Evolutionary conservation across 352 stramenopile species (phyloP).

Genomic region (Phytophthora pseudosyringae): DNA sequence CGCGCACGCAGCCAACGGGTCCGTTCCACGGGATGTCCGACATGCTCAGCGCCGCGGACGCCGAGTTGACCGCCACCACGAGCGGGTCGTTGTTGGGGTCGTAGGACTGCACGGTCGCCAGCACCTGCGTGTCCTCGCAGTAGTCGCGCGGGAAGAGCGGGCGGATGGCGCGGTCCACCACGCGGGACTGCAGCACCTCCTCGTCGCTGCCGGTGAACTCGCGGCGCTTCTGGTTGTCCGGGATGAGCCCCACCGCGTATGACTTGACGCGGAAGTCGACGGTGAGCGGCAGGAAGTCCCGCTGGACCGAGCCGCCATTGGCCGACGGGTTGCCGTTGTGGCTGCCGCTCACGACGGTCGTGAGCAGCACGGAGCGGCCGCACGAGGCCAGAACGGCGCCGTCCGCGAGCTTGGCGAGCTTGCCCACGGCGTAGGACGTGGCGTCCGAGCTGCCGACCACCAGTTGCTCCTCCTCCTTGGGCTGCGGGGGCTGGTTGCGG

Average conservation of each 20-base stretch:
- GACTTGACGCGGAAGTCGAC: constrained; percentile 95
- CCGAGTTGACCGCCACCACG: constrained; percentile 90
- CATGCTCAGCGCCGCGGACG: constrained; percentile 84
- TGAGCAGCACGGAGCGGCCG: constrained; percentile 88
- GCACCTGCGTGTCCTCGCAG: constrained; percentile 96
- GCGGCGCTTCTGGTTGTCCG: constrained; percentile 82
- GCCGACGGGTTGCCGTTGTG: constrained; percentile 44
- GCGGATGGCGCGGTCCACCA: constrained; percentile 96
- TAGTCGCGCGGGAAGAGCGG: constrained; percentile 95
- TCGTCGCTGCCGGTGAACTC: constrained; percentile 93
- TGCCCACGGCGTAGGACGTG: constrained; percentile 70
- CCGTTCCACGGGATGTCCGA: constrained; percentile 92
- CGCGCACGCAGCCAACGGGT: constrained; percentile 89
- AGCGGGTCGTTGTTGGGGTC: constrained; percentile 87
- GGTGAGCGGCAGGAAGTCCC: constrained; percentile 91
- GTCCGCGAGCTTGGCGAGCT: constrained; percentile 87
- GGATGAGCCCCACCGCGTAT: constrained; percentile 88
- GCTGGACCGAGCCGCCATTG: constrained; percentile 14
- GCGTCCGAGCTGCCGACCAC: constrained; percentile 59
- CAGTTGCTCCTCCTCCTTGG: constrained; percentile 31
- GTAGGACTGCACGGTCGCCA: constrained; percentile 89
- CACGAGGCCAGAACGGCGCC: constrained; percentile 84
- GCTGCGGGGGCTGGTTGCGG: constrained; percentile 8
- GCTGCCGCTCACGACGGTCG: constrained; percentile 76
- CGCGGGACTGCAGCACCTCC: constrained; percentile 95